Evolutionary conservation across 306 rosid genomes (phyloP).

Genomic region (Prunus armeniaca): DNA sequence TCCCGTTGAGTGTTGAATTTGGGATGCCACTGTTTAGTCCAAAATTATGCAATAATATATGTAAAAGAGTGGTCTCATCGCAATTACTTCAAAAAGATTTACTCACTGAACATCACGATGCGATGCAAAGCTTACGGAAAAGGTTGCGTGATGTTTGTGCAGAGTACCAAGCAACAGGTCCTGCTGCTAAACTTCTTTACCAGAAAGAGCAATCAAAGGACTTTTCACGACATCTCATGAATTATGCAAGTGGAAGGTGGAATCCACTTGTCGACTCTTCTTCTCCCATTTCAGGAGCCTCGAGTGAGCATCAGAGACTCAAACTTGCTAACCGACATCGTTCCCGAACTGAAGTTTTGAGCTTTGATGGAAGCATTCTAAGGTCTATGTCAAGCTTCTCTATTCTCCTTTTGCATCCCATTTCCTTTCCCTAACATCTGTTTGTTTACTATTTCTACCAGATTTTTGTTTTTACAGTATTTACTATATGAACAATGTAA

Average conservation of each 20-base stretch:
- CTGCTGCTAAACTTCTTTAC: constrained; percentile 81
- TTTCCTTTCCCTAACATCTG: constrained; percentile 6
- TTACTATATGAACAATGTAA: background rate
- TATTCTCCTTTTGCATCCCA: constrained; percentile 15
- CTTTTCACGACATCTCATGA: constrained; percentile 51
- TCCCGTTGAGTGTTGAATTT: constrained; percentile 85
- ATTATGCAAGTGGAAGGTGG: constrained; percentile 87
- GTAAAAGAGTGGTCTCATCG: constrained; percentile 78
- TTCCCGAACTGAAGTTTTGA: constrained; percentile 72
- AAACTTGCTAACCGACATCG: constrained; percentile 72
- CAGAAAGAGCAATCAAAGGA: constrained; percentile 77
- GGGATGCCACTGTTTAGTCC: constrained; percentile 95
- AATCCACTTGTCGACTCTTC: constrained; percentile 79
- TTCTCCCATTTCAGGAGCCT: constrained; percentile 79
- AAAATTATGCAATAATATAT: constrained; percentile 61
- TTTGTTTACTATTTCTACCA: background rate
- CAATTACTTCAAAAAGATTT: constrained; percentile 75
- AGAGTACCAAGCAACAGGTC: constrained; percentile 82
- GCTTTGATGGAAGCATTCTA: constrained; percentile 86
- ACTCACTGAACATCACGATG: constrained; percentile 69
- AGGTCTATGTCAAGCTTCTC: constrained; percentile 54
- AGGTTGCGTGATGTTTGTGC: constrained; percentile 75
- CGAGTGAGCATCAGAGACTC: constrained; percentile 58
- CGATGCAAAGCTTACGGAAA: constrained; percentile 79
- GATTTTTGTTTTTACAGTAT: background rate